phyloP scores from a whole-genome alignment of 805 yeast species.

The Starmera quercuum region DNA sequence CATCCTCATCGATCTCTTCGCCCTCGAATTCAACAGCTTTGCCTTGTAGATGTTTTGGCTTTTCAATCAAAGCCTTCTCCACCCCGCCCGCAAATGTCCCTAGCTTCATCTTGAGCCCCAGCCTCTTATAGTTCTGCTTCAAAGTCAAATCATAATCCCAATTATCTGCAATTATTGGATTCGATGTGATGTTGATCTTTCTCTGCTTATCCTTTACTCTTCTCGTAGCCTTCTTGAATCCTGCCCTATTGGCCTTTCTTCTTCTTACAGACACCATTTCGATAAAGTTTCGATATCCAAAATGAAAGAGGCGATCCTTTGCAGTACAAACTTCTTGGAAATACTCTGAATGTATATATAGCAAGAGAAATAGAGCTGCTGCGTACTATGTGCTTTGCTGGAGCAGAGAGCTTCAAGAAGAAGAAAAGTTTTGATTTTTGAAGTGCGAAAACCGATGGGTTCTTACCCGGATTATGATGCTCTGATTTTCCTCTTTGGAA shows the following conservation, averaged over 20 bases:
- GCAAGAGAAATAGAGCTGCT: too few relatives aligned
- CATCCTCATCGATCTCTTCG: slow-evolving; percentile 14
- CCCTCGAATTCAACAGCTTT: slow-evolving; percentile 18
- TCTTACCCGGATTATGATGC: too few relatives aligned
- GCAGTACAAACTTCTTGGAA: too few relatives aligned
- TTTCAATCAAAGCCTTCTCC: slow-evolving; percentile 47
- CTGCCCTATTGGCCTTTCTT: slow-evolving; percentile 70
- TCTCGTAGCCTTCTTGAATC: slow-evolving; percentile 63
- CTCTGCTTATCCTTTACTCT: slow-evolving; percentile 63
- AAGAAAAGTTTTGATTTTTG: too few relatives aligned
- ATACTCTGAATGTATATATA: too few relatives aligned
- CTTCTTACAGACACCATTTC: slow-evolving; percentile 73
- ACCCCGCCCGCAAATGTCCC: slow-evolving; percentile 72
- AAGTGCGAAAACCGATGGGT: too few relatives aligned
- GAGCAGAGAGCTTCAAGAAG: too few relatives aligned
- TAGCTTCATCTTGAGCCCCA: slow-evolving; percentile 69
- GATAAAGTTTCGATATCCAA: neutral
- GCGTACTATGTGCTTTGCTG: too few relatives aligned
- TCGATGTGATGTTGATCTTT: slow-evolving; percentile 55
- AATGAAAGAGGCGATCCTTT: too few relatives aligned
- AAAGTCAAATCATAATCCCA: slow-evolving; percentile 85
- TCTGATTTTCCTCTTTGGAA: too few relatives aligned
- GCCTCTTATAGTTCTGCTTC: slow-evolving; percentile 74
- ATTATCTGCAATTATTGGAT: slow-evolving; percentile 78
- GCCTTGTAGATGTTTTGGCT: slow-evolving; percentile 28